These are phyloP conservation scores for Vanilla planifolia DNA, from an alignment of 106 monocot genomes.

Conservation along the genomic window DNA sequence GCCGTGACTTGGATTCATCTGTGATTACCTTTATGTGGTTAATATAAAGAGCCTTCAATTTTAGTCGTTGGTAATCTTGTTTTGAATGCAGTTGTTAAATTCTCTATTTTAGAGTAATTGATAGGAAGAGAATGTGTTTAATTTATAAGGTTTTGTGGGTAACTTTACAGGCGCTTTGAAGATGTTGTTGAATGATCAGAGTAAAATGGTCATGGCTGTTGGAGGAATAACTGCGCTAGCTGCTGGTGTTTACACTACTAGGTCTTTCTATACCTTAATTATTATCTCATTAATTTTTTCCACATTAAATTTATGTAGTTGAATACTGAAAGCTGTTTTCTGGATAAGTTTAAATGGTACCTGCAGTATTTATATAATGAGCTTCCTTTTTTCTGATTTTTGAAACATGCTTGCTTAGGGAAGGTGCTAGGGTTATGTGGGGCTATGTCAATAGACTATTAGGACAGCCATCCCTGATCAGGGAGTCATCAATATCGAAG, in stretches of 20 bases:
- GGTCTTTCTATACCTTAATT: conserved; percentile 36
- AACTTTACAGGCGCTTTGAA: conserved; percentile 58
- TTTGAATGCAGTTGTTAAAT: neutral
- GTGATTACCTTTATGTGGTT: too few relatives aligned
- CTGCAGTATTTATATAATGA: neutral
- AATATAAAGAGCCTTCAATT: too few relatives aligned
- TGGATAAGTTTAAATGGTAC: too few relatives aligned
- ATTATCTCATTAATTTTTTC: neutral
- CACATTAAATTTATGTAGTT: neutral
- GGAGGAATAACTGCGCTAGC: conserved; percentile 93
- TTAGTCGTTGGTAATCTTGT: too few relatives aligned
- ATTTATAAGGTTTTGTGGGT: neutral
- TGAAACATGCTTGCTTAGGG: conserved; percentile 39
- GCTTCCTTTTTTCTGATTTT: neutral
- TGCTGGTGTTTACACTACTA: conserved; percentile 92
- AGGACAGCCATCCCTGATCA: conserved; percentile 88
- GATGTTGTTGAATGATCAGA: conserved; percentile 68
- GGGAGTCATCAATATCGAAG: conserved; percentile 87
- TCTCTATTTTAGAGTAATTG: neutral
- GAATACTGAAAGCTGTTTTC: neutral
- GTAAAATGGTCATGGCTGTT: conserved; percentile 79
- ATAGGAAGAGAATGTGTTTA: neutral
- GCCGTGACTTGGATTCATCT: too few relatives aligned
- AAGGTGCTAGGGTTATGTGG: conserved; percentile 94
- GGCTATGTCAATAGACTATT: conserved; percentile 82